These are phyloP conservation scores for Trichoderma reesei DNA, from an alignment of 495 filamentous ascomycete species.

Conservation along the genomic window DNA sequence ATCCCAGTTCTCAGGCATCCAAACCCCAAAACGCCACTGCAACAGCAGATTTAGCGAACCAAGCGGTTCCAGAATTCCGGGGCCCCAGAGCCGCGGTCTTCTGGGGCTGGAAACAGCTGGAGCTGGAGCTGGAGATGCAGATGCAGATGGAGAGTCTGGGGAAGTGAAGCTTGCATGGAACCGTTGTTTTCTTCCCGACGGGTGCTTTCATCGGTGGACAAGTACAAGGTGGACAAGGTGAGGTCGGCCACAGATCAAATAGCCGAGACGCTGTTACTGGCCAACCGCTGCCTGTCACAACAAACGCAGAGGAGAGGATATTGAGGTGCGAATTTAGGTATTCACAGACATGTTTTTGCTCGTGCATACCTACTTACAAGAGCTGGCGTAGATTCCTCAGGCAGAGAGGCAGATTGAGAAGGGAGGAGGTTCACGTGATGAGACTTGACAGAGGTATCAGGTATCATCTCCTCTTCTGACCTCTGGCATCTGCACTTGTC, in stretches of 20 bases:
- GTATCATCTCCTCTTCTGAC: not conserved
- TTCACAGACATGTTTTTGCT: too few species aligned
- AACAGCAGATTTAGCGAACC: not conserved
- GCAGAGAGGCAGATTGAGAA: not conserved
- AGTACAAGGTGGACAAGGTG: too few species aligned
- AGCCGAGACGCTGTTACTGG: not conserved
- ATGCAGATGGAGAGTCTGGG: not conserved
- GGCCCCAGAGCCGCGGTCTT: not conserved
- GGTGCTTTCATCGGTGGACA: not conserved
- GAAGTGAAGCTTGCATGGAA: not conserved
- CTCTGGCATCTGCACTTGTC: too few species aligned
- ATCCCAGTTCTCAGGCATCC: not conserved
- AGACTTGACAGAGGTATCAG: not conserved
- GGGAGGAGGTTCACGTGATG: not conserved
- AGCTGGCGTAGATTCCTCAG: too few species aligned
- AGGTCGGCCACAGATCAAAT: not conserved
- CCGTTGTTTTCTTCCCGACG: not conserved
- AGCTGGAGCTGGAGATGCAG: not conserved
- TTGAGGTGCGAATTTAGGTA: not conserved
- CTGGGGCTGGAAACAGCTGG: not conserved
- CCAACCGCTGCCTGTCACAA: not conserved
- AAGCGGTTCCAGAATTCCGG: not conserved
- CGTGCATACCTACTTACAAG: too few species aligned
- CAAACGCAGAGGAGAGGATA: not conserved
- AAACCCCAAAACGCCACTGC: not conserved